A percentile compares a stretch with the other conserved stretches of the same genome.
Evolutionary conservation across 768 basidiomycete species (phyloP).

Genomic region (Gloeostereum incarnatum): DNA sequence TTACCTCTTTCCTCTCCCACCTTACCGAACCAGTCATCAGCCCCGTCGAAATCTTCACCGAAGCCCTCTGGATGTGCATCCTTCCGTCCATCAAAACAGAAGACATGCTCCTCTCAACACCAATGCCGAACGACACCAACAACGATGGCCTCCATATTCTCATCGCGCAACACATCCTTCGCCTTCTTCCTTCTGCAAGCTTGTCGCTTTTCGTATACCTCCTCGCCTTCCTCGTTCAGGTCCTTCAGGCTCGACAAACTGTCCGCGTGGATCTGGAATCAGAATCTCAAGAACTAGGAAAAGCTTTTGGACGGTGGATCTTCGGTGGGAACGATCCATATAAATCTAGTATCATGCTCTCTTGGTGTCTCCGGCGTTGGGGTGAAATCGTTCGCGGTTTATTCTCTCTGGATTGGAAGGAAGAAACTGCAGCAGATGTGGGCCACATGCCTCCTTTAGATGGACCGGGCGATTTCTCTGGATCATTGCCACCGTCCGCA

Average conservation of each 20-base stretch:
- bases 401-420: no score
- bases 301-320: background rate
- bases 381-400: no score
- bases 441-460: no score
- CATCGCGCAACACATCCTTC: conserved; percentile 25
- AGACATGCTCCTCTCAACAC: background rate
- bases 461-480: no score
- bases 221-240: conserved; percentile 34
- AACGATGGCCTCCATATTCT: conserved; percentile 12
- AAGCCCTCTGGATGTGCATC: conserved; percentile 25
- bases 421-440: no score
- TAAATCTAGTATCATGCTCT: no score
- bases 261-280: background rate
- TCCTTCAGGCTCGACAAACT: conserved; percentile 16
- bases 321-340: no score
- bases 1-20: conserved; percentile 28
- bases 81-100: conserved; percentile 9
- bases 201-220: conserved; percentile 34
- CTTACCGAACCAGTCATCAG: conserved; percentile 30
- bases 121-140: conserved; percentile 11
- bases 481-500: no score
- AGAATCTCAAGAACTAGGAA: background rate
- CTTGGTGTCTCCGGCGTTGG: no score
- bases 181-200: conserved; percentile 32
- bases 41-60: conserved; percentile 10